Evolutionary conservation across 345 rosid species (phyloP).

Genomic region (Populus ilicifolia): DNA sequence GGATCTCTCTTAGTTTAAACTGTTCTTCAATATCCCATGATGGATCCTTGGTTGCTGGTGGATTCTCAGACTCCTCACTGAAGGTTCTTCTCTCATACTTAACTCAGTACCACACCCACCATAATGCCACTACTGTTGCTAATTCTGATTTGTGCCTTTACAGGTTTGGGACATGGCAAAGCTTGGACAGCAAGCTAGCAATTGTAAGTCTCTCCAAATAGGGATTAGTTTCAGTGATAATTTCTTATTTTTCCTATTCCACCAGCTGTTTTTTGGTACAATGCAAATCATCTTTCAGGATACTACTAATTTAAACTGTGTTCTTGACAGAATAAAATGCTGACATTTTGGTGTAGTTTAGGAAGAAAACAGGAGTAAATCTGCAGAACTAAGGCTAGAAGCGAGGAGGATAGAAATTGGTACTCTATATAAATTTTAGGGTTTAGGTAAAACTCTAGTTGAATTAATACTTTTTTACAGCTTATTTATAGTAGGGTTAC

Average conservation of each 20-base stretch:
- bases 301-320: background rate
- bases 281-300: background rate
- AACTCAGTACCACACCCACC: background rate
- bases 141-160: slow-evolving; percentile 26
- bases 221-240: background rate
- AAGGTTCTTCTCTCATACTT: slow-evolving; percentile 45
- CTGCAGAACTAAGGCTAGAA: too few species aligned
- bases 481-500: too few species aligned
- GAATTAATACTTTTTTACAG: too few species aligned
- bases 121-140: slow-evolving; percentile 14
- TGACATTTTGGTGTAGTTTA: background rate
- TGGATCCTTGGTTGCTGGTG: slow-evolving; percentile 95
- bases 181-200: slow-evolving; percentile 66
- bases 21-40: slow-evolving; percentile 92
- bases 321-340: background rate
- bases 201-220: slow-evolving; percentile 42
- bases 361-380: too few species aligned
- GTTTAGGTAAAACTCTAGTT: too few species aligned
- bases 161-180: slow-evolving; percentile 99
- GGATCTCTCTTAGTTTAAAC: slow-evolving; percentile 50
- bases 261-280: background rate
- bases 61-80: slow-evolving; percentile 92
- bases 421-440: too few species aligned
- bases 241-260: background rate
- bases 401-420: too few species aligned